Evolutionary conservation across 306 rosid species (phyloP), one percentile per base, ranked within the genome.

Genomic region (Sesbania bispinosa): DNA sequence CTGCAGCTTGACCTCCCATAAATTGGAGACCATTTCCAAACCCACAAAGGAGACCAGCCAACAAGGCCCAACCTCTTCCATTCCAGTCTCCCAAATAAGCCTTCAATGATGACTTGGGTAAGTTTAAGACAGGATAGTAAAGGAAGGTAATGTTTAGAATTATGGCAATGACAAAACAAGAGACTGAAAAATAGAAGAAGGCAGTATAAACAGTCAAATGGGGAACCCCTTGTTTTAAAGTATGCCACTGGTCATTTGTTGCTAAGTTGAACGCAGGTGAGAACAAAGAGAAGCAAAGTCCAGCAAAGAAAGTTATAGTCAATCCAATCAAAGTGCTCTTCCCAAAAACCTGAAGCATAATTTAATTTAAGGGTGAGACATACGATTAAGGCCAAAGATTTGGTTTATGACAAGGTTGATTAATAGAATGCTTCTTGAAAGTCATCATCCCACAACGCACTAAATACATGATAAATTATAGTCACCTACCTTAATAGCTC

Each of bases 1-100:
- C 99, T 7, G 98, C 98, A 45, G 99, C 96, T 79, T 94, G 90
- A 29, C 99, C 99, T 13, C 97, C 97, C 99, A 94, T 94, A 58
- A 94, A 94, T 67, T 94, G 91, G 52, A 94, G 95, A 2, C 97
- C 99, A 67, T 94, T 91, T 18, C 99, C 97, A 58, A 85, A 91
- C 1, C 99, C 99, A 55, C 99, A 94, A 65, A 94, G 85, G 11
- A 91, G 11, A 24, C 99, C 97, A 7, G 99, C 99, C 83, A 94
- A 76, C 18, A 94, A 39, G 66, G 97, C 97, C 99, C 95, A 94
- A 4, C 92, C 86, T 75, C 99, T 82, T 7, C 99, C 99, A 48
- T 94, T 58, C 90, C 91, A 91, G 46, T 94, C 99, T 29, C 65
- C 63, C 69, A 89, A 33, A 74, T 94, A 94, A 57, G 91, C 96